Base-by-base conservation (phyloP, 2,329 filamentous ascomycete species). In the Colletotrichum paranaense region DNA sequence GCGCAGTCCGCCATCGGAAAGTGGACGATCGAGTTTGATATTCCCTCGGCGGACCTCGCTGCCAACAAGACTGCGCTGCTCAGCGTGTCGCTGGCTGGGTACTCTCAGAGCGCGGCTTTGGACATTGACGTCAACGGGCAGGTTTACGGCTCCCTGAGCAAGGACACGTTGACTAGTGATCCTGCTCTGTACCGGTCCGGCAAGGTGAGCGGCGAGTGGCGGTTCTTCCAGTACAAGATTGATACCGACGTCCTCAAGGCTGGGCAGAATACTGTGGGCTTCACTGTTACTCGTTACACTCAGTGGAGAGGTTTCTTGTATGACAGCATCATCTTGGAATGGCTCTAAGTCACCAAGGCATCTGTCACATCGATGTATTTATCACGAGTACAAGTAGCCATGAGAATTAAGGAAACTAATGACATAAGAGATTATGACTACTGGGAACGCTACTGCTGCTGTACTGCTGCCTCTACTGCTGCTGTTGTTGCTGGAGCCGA, bases 71-170 rank as follows among this genome's bases (percentile, higher is more conserved):
- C 79, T 1, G 80, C 82, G 0, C 77, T 80, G 32, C 73, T 85
- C 49, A 83, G 79, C 1, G 80, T 84, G 0, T 83, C 81, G 3
- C 77, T 85, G 19, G 84, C 83, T 0, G 83, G 83, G 0, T 86
- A 84, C 74, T 82, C 80, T 4, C 73, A 74, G 62, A 74, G 65
- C 42, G 62, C 22, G 4, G 69, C 69, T 8, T 28, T 74, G 5
- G 57, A 75, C 5, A 24, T 73, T 26, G 70, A 73, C 8, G 62
- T 75, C 19, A 73, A 75, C n/a, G 70, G 63, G 3, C 28, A 60
- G 6, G 62, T 69, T 3, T 69, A 70, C 35, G 73, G 53, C 6
- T 67, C 66, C 16, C 67, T 75, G 53, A 57, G 62, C 62, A 75
- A 67, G 49, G 66, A 73, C 49, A 57, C 56, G 1, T 55, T 75